These are phyloP conservation scores for Exophiala mesophila DNA, from an alignment of 2,329 filamentous ascomycete genomes.

Conservation along the genomic window DNA sequence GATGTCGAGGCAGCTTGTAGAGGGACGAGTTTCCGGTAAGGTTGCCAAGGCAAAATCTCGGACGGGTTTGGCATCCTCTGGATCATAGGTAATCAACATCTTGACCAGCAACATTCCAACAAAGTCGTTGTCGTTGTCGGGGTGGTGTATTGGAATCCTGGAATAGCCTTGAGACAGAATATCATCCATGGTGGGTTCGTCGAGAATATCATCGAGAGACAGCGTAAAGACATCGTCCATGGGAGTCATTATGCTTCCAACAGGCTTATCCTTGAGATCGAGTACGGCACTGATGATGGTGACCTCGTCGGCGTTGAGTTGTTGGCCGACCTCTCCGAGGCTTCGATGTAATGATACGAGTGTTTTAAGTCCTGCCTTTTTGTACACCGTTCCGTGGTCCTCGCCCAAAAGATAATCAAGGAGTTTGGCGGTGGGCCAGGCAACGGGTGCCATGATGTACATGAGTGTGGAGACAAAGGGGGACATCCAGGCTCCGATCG, in stretches of 20 bases:
- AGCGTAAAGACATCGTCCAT: constrained; percentile 97
- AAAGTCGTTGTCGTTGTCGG: constrained; percentile 79
- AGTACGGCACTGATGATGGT: constrained; percentile 97
- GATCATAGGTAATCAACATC: constrained; percentile 97
- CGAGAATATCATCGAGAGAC: constrained; percentile 87
- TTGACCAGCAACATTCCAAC: constrained; percentile 98
- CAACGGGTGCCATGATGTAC: constrained; percentile 84
- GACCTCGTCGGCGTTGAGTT: constrained; percentile 93
- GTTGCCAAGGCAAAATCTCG: constrained; percentile 89
- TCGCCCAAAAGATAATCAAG: constrained; percentile 89
- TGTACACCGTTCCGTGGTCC: constrained; percentile 95
- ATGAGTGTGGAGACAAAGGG: constrained; percentile 82
- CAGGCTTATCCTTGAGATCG: constrained; percentile 92
- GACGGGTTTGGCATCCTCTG: constrained; percentile 82
- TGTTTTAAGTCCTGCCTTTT: constrained; percentile 95
- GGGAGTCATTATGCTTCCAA: constrained; percentile 95
- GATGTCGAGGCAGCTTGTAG: constrained; percentile 95
- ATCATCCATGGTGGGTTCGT: constrained; percentile 89
- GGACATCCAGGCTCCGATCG: constrained; percentile 90
- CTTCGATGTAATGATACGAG: constrained; percentile 92
- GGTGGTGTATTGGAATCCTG: constrained; percentile 86
- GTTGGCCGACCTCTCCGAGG: constrained; percentile 74
- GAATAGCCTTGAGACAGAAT: constrained; percentile 94
- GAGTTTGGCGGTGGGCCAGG: constrained; percentile 92
- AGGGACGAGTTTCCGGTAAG: constrained; percentile 86